Evolutionary conservation across 768 basidiomycete species (phyloP).

Genomic region (Candolleomyces aberdarensis): DNA sequence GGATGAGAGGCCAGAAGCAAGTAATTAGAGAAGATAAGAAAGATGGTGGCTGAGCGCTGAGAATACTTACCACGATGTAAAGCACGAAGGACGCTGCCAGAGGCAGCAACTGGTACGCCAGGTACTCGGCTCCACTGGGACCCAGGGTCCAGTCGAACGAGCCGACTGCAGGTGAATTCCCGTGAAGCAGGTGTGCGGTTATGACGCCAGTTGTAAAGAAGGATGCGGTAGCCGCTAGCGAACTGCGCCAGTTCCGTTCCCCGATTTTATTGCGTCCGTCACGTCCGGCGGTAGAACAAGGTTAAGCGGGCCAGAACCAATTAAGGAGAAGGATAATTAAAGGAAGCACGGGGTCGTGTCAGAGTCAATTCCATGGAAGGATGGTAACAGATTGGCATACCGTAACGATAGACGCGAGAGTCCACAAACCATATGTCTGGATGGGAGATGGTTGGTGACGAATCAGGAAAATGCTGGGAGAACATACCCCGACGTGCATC

Average conservation of each 20-base stretch:
- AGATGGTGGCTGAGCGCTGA: neutral
- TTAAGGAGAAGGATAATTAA: neutral
- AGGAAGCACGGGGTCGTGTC: neutral
- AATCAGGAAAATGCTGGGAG: neutral
- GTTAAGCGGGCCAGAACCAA: neutral
- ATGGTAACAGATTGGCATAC: slow-evolving; percentile 26
- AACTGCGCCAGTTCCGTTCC: slow-evolving; percentile 29
- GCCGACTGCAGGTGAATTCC: slow-evolving; percentile 26
- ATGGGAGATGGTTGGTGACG: neutral
- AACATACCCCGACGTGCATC: slow-evolving; percentile 64
- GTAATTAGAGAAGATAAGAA: neutral
- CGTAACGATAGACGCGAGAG: slow-evolving; percentile 53
- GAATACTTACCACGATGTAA: slow-evolving; percentile 16
- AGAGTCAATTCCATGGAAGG: slow-evolving; percentile 5
- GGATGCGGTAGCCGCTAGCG: slow-evolving; percentile 49
- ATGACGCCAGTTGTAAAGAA: slow-evolving; percentile 49
- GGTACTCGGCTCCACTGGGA: slow-evolving; percentile 28
- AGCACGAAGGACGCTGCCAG: slow-evolving; percentile 29
- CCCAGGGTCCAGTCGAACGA: slow-evolving; percentile 41
- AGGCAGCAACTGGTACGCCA: slow-evolving; percentile 38
- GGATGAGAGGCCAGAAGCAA: neutral
- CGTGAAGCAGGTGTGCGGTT: slow-evolving; percentile 40
- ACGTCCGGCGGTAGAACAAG: too few species aligned
- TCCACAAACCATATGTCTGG: slow-evolving; percentile 64
- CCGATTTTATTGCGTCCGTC: too few species aligned